A percentile compares a stretch with the other conserved stretches of the same genome.
phyloP scores from a whole-genome alignment of 2,329 filamentous ascomycete genomes.

The Trichoderma sp. region DNA sequence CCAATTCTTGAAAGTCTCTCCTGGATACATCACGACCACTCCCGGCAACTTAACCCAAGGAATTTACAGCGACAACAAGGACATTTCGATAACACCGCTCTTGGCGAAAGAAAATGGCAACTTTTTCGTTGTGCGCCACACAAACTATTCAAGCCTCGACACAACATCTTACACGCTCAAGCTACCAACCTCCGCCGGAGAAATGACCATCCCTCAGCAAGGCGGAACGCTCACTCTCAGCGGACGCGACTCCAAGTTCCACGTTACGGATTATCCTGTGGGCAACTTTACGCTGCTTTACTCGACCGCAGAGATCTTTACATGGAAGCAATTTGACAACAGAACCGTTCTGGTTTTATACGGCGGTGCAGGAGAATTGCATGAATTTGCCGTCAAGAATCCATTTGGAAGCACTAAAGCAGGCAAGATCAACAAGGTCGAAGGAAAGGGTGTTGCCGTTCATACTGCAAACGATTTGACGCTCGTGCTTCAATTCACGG shows the following conservation, averaged over 20 bases:
- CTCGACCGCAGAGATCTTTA: conserved; percentile 71
- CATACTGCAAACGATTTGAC: conserved; percentile 31
- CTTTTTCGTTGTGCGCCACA: conserved; percentile 71
- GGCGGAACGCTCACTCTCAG: conserved; percentile 60
- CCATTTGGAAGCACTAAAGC: conserved; percentile 32
- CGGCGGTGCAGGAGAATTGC: conserved; percentile 62
- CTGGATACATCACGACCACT: conserved; percentile 66
- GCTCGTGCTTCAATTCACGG: conserved; percentile 41
- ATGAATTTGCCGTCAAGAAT: conserved; percentile 60
- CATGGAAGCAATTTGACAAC: conserved; percentile 66
- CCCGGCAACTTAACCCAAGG: conserved; percentile 56
- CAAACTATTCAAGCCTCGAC: conserved; percentile 62
- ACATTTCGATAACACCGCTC: conserved; percentile 65
- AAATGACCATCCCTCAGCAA: conserved; percentile 61
- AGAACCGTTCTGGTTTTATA: conserved; percentile 67
- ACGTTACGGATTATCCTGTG: conserved; percentile 68
- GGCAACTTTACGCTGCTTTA: conserved; percentile 65
- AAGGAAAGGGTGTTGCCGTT: conserved; percentile 39
- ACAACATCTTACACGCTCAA: conserved; percentile 66
- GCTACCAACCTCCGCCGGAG: conserved; percentile 62
- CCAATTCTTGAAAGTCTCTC: conserved; percentile 74
- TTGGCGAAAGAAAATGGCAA: conserved; percentile 55
- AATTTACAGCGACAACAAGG: conserved; percentile 55
- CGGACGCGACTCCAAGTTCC: conserved; percentile 68
- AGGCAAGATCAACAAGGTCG: conserved; percentile 28